Percentiles rank a stretch among this genome's conserved stretches.
Conservation (phyloP, 768 basidiomycete species). For the Hemileccinum impolitum region DNA sequence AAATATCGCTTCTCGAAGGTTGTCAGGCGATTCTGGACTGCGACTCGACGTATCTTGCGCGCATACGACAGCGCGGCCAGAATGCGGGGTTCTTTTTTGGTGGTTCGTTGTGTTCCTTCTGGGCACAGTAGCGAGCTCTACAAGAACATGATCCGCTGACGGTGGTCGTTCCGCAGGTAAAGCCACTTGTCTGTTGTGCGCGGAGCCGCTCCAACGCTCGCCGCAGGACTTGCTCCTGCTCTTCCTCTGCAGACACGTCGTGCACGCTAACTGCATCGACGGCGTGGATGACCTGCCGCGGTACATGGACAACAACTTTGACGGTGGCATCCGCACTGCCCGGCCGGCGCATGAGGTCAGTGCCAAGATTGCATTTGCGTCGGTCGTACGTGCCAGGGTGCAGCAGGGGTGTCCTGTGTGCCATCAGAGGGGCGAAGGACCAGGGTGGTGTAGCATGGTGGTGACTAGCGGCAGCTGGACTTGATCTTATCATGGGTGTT, state of each 20-base stretch:
- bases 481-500: constrained; percentile 11
- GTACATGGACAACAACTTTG: constrained; percentile 51
- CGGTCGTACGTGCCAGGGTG: constrained; percentile 63
- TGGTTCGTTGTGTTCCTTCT: constrained; percentile 43
- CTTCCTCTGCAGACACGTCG: constrained; percentile 86
- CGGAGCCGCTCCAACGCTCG: constrained; percentile 50
- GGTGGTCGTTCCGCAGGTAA: constrained; percentile 42
- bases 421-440: constrained; percentile 53
- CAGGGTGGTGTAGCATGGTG: background rate
- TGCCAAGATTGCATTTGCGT: constrained; percentile 76
- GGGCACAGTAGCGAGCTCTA: too few relatives aligned
- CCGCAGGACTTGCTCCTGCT: constrained; percentile 63
- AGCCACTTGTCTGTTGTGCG: constrained; percentile 65
- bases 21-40: constrained; percentile 84
- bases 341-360: constrained; percentile 46
- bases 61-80: constrained; percentile 69
- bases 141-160: background rate
- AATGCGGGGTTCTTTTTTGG: constrained; percentile 75
- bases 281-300: constrained; percentile 61
- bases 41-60: constrained; percentile 73
- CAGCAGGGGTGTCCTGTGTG: constrained; percentile 78
- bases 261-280: constrained; percentile 77
- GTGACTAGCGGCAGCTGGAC: background rate
- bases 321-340: constrained; percentile 37
- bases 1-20: constrained; percentile 89